Conservation (phyloP, 1,139 yeast species). For the Sugiyamaella xylanicola region DNA sequence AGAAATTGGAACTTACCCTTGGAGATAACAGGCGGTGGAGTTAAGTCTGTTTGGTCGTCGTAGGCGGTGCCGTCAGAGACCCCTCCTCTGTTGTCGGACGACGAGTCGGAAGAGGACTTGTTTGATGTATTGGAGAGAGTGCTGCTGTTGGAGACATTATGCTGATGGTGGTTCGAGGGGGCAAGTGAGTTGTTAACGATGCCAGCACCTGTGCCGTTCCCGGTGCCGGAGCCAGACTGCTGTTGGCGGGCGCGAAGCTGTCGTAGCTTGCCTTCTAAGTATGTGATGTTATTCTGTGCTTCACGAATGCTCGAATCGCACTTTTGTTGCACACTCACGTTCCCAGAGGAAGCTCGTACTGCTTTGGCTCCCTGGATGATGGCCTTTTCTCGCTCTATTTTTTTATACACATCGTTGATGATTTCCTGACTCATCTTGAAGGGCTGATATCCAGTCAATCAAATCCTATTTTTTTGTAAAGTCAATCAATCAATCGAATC, state of each 20-base stretch:
- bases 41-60: slow-evolving; percentile 1
- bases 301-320: slow-evolving; percentile 91
- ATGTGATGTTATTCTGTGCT: slow-evolving; percentile 87
- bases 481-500: too few species aligned
- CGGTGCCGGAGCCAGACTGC: slow-evolving; percentile 17
- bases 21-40: slow-evolving; percentile 26
- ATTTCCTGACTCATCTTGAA: slow-evolving; percentile 26
- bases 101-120: slow-evolving; percentile 15
- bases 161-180: slow-evolving; percentile 18
- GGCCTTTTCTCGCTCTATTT: slow-evolving; percentile 84
- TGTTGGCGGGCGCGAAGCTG: slow-evolving; percentile 53
- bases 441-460: too few species aligned
- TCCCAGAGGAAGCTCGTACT: slow-evolving; percentile 73
- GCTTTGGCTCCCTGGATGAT: slow-evolving; percentile 86
- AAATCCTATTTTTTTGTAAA: too few species aligned
- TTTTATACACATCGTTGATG: slow-evolving; percentile 67
- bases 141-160: slow-evolving; percentile 23
- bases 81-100: slow-evolving; percentile 6
- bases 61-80: slow-evolving; percentile 2
- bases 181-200: slow-evolving; percentile 4
- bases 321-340: slow-evolving; percentile 80
- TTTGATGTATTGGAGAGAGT: slow-evolving; percentile 22
- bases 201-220: slow-evolving; percentile 14
- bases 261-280: slow-evolving; percentile 73
- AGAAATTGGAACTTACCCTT: slow-evolving; percentile 28